Base-by-base conservation (phyloP, 305 asterid genomes). In the Fraxinus nigra region DNA sequence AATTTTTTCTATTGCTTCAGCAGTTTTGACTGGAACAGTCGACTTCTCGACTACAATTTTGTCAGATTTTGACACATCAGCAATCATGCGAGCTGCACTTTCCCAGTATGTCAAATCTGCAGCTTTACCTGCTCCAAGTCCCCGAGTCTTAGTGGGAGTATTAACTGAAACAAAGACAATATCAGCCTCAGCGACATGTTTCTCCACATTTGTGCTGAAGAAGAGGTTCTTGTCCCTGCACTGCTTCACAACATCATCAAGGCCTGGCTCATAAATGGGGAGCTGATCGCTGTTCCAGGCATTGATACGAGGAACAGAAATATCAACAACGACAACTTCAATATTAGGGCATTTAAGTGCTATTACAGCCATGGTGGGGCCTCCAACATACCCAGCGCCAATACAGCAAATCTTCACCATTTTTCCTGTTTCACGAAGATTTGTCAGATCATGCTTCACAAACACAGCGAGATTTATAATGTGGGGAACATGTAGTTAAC, bases 311-410 rank as follows among this genome's bases (percentile, higher is more conserved):
- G 97, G 89, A 67, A 69, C 90, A 75, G 97, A 88, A 78, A 95
- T 95, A 85, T 95, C 99, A 20, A 95, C 99, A 5, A 95, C 99
- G 1, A 83, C 97, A 83, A 93, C 99, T 89, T 95, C 91, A 63
- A 93, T 86, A 20, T 83, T 61, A 20, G 99, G 98, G 85, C 99
- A 95, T 86, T 95, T 95, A 79, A 89, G 92, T 72, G 99, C 99
- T 46, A 95, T 95, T 84, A 95, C 94, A 13, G 98, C 98, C 99
- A 95, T 93, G n/a, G 98, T 95, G 43, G 98, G 98, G n/a, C 98
- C 98, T 72, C 98, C 98, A 7, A 95, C 98, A 83, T 95, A 95
- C 33, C 98, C 98, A 13, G 97, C 98, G 81, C 98, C 98, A 72
- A 95, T 92, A 85, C 99, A 95, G 90, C 99, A 95, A 81, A 95